phyloP scores from a whole-genome alignment of 108 stramenopile species.

The Mediolabrus comicus region DNA sequence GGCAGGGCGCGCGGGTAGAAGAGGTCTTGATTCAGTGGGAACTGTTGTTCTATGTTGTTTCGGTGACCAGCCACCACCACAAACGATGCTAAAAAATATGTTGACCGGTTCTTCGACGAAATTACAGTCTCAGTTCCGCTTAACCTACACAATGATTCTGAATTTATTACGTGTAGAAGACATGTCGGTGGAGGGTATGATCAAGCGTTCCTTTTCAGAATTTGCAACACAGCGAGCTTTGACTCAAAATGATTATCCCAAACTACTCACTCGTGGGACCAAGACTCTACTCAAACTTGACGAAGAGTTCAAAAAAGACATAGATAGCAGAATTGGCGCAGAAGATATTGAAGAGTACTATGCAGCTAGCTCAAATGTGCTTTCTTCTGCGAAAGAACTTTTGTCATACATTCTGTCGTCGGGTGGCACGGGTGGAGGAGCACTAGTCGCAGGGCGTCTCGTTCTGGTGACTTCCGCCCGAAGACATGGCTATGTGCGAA shows the following conservation, averaged over 20 bases:
- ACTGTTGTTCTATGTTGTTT: conserved; percentile 63
- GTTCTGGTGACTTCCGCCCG: conserved; percentile 68
- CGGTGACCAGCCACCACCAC: conserved; percentile 77
- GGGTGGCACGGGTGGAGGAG: conserved; percentile 51
- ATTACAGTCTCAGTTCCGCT: conserved; percentile 89
- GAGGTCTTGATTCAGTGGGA: conserved; percentile 95
- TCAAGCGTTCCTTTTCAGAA: conserved; percentile 85
- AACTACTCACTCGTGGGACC: conserved; percentile 72
- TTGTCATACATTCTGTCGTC: conserved; percentile 49
- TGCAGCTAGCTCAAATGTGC: conserved; percentile 38
- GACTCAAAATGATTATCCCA: conserved; percentile 88
- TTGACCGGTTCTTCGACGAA: conserved; percentile 90
- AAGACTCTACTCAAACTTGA: conserved; percentile 75
- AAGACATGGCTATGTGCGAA: conserved; percentile 58
- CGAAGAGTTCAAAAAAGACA: conserved; percentile 54
- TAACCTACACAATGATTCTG: conserved; percentile 98
- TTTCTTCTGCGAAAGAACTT: conserved; percentile 48
- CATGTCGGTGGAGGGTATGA: conserved; percentile 96
- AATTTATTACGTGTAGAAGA: conserved; percentile 94
- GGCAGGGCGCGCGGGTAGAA: conserved; percentile 97
- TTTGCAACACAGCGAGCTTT: conserved; percentile 94
- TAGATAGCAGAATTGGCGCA: conserved; percentile 57
- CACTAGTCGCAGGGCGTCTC: conserved; percentile 60
- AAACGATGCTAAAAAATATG: conserved; percentile 73
- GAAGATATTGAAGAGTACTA: conserved; percentile 83